A percentile compares a stretch with the other conserved stretches of the same genome.
phyloP scores from a whole-genome alignment of 2,329 filamentous ascomycete species.

The Rachicladosporium sp. region DNA sequence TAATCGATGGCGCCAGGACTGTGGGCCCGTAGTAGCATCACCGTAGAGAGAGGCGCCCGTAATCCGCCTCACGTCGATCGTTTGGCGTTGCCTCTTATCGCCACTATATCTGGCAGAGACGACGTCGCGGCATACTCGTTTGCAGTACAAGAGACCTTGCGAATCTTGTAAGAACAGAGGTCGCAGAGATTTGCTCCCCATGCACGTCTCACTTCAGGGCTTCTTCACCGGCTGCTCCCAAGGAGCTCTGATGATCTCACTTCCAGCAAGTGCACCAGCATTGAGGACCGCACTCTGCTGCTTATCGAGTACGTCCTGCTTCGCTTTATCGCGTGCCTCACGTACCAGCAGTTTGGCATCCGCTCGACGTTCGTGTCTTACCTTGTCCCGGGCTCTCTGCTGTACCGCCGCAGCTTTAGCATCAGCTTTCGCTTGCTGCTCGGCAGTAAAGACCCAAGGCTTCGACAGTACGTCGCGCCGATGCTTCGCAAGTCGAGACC shows the following conservation, averaged over 20 bases:
- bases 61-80: no score
- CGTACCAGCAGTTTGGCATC: conserved; percentile 25
- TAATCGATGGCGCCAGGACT: no score
- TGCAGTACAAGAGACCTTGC: no score
- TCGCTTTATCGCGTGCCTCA: conserved; percentile 27
- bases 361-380: conserved; percentile 17
- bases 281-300: conserved; percentile 32
- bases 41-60: no score
- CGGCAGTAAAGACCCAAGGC: conserved; percentile 41
- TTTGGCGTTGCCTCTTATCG: no score
- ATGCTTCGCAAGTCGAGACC: conserved; percentile 39
- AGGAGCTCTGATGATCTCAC: conserved; percentile 10
- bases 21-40: no score
- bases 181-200: background rate
- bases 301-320: conserved; percentile 19
- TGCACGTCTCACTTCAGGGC: background rate
- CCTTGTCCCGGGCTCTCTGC: conserved; percentile 21
- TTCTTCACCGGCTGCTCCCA: conserved; percentile 8
- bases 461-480: conserved; percentile 36
- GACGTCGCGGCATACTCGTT: no score
- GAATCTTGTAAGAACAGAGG: no score
- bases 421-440: conserved; percentile 32
- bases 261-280: conserved; percentile 25
- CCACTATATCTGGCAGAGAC: no score
- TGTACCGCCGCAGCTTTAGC: conserved; percentile 24